These are phyloP conservation scores for Coprinopsis strossmayeri DNA, from an alignment of 768 basidiomycete species.

Conservation along the genomic window DNA sequence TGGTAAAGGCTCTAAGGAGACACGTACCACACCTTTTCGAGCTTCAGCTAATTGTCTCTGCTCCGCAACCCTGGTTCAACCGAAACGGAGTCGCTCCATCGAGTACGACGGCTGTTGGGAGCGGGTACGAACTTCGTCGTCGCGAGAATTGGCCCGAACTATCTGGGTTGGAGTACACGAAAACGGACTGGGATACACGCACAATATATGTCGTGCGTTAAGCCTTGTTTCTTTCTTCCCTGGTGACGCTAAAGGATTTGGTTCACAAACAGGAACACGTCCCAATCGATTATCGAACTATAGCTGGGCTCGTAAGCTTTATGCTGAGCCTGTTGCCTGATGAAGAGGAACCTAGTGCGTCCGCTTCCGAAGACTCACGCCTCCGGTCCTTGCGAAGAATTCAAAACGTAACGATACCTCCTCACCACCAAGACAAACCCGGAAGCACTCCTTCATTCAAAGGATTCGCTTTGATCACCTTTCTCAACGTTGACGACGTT, in stretches of 20 bases:
- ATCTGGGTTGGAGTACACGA: constrained; percentile 18
- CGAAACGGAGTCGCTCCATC: constrained; percentile 19
- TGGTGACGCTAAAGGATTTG: neutral
- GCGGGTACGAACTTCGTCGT: constrained; percentile 63
- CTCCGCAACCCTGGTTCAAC: constrained; percentile 27
- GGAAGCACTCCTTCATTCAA: constrained; percentile 53
- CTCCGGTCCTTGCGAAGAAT: constrained; percentile 22
- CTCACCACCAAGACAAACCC: constrained; percentile 58
- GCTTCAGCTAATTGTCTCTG: constrained; percentile 51
- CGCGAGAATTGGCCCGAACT: constrained; percentile 35
- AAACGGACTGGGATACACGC: constrained; percentile 51
- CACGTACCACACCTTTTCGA: constrained; percentile 43
- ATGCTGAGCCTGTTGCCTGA: constrained; percentile 27
- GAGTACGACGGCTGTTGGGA: constrained; percentile 17
- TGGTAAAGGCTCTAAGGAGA: constrained; percentile 56
- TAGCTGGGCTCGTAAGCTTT: constrained; percentile 46
- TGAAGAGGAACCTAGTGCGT: constrained; percentile 5
- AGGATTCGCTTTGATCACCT: constrained; percentile 68
- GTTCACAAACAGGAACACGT: constrained; percentile 55
- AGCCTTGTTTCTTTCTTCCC: neutral
- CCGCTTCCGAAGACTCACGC: neutral
- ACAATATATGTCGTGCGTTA: constrained; percentile 61
- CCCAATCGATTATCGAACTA: constrained; percentile 44
- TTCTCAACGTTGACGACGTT: constrained; percentile 34
- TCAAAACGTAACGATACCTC: constrained; percentile 51